A percentile compares a stretch with the other conserved stretches of the same genome.
These are phyloP conservation scores for Penicillium rolfsii DNA, from an alignment of 2,329 filamentous ascomycete species.

Conservation along the genomic window DNA sequence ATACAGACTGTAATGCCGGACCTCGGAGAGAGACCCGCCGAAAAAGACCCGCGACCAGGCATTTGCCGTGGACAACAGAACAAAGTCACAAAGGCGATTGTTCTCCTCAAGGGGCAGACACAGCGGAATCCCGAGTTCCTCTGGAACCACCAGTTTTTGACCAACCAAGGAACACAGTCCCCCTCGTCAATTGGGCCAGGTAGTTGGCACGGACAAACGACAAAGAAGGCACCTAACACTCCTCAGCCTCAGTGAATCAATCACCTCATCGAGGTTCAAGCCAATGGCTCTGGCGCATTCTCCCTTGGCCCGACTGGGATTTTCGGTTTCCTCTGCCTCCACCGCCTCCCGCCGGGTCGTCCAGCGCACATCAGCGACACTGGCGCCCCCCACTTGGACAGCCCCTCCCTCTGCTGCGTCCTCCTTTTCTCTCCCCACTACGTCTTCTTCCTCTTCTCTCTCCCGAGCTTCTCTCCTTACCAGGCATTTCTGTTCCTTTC, in stretches of 20 bases:
- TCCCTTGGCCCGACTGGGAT: constrained; percentile 40
- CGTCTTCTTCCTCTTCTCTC: constrained; percentile 31
- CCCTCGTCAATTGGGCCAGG: neutral
- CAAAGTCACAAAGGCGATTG: neutral
- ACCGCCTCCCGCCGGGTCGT: constrained; percentile 40
- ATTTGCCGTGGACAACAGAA: neutral
- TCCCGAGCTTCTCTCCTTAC: constrained; percentile 50
- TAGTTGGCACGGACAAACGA: neutral
- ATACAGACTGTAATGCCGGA: neutral
- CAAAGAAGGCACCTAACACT: neutral
- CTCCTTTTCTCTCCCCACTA: constrained; percentile 32
- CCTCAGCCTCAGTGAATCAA: neutral
- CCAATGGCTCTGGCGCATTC: constrained; percentile 30
- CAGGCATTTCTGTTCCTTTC: constrained; percentile 52
- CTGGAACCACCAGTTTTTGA: neutral
- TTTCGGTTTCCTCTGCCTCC: constrained; percentile 25
- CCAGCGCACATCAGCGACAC: constrained; percentile 42
- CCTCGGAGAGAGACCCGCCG: constrained; percentile 6
- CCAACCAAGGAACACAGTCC: neutral
- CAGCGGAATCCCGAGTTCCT: neutral
- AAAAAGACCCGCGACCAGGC: constrained; percentile 5
- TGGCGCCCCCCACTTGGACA: constrained; percentile 48
- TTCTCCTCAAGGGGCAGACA: neutral
- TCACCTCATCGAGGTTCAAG: neutral
- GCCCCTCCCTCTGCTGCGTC: constrained; percentile 30